These are phyloP conservation scores for Cantharellus anzutake DNA, from an alignment of 768 basidiomycete species.

Conservation along the genomic window DNA sequence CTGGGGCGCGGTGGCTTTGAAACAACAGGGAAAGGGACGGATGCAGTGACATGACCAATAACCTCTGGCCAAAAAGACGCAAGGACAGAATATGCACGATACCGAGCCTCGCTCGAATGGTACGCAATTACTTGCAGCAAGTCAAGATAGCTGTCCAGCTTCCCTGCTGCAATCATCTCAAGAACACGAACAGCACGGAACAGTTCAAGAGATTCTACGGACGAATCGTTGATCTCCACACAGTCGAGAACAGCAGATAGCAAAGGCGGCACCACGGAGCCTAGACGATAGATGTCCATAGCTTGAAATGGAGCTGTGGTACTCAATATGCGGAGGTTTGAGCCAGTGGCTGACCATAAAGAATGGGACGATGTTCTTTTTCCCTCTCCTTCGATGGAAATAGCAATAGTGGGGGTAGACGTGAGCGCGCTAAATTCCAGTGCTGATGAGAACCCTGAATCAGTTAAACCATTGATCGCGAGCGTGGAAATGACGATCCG, in stretches of 20 bases:
- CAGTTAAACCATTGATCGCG: too few relatives aligned
- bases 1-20: background rate
- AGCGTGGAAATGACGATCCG: too few relatives aligned
- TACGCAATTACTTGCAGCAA: conserved; percentile 54
- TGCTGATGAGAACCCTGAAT: too few relatives aligned
- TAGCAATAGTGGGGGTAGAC: background rate
- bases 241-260: conserved; percentile 41
- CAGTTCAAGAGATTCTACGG: conserved; percentile 19
- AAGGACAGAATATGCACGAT: conserved; percentile 35
- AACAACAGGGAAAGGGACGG: conserved; percentile 28
- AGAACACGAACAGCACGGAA: conserved; percentile 37
- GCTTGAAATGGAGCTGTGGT: conserved; percentile 39
- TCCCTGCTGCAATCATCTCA: conserved; percentile 31
- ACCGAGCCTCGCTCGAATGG: conserved; percentile 34
- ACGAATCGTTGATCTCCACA: conserved; percentile 26
- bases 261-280: conserved; percentile 43
- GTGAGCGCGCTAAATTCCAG: too few relatives aligned
- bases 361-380: background rate
- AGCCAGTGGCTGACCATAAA: background rate
- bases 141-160: conserved; percentile 53
- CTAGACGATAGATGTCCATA: conserved; percentile 34
- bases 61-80: conserved; percentile 46
- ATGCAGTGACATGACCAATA: conserved; percentile 45
- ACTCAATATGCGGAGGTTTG: conserved; percentile 17
- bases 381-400: background rate